Percentiles rank a stretch among this genome's conserved stretches.
These are phyloP conservation scores for Coelastrella sp. DNA, from an alignment of 139 green algal species.

Conservation along the genomic window DNA sequence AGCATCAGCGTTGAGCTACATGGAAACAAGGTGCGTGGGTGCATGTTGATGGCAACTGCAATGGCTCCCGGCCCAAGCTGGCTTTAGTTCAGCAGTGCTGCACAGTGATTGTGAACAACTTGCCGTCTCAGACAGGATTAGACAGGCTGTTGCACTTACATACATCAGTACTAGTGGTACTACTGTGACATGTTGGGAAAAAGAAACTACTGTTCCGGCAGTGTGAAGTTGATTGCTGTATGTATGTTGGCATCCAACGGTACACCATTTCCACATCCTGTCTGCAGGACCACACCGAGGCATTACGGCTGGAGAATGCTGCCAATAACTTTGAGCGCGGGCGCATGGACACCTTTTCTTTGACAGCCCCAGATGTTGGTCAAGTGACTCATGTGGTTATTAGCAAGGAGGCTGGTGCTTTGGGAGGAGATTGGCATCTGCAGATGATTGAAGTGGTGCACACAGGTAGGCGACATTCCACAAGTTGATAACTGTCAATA, in stretches of 20 bases:
- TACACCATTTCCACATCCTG: not conserved
- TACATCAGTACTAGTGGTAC: too few species aligned
- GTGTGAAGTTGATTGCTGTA: too few species aligned
- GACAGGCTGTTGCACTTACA: too few species aligned
- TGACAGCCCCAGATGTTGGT: slow-evolving; percentile 59
- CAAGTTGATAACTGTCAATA: too few species aligned
- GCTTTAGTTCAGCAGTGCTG: too few species aligned
- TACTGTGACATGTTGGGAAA: too few species aligned
- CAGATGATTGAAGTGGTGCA: slow-evolving; percentile 64
- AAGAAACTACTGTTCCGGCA: too few species aligned
- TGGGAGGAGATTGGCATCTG: slow-evolving; percentile 67
- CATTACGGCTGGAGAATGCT: slow-evolving; percentile 58
- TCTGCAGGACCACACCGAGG: slow-evolving; percentile 49
- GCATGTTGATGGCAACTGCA: too few species aligned
- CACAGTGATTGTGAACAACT: too few species aligned
- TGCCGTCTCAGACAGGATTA: too few species aligned
- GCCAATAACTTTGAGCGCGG: slow-evolving; percentile 70
- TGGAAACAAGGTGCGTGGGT: slow-evolving; percentile 60
- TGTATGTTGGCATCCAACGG: too few species aligned
- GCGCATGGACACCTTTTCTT: slow-evolving; percentile 59
- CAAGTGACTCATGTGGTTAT: slow-evolving; percentile 59
- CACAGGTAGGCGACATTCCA: slow-evolving; percentile 31
- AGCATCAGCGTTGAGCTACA: slow-evolving; percentile 67
- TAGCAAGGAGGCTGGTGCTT: slow-evolving; percentile 49
- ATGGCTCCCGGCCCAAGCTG: too few species aligned